Percentiles rank a stretch among this genome's conserved stretches.
Evolutionary conservation across 768 basidiomycete genomes (phyloP).

Genomic region (Auriculariales sp.): DNA sequence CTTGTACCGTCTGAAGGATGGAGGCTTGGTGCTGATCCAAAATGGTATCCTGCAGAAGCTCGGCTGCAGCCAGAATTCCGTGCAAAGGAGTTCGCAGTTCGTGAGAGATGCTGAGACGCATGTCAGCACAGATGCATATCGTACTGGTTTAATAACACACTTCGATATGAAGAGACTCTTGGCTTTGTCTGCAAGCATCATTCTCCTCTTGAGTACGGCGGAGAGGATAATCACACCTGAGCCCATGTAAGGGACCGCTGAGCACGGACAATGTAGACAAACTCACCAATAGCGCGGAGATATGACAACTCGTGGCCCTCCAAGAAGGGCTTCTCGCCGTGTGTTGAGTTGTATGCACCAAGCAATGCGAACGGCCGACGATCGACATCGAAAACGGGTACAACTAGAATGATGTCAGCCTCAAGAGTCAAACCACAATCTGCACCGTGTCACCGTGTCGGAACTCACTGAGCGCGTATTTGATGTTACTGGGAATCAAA

Average conservation of each 20-base stretch:
- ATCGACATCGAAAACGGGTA: conserved; percentile 88
- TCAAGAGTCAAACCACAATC: neutral
- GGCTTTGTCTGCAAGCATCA: conserved; percentile 90
- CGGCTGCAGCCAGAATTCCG: conserved; percentile 81
- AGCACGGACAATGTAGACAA: neutral
- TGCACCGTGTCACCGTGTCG: no score
- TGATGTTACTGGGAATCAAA: conserved; percentile 66
- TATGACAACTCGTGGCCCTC: conserved; percentile 88
- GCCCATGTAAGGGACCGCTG: neutral
- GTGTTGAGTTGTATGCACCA: conserved; percentile 79
- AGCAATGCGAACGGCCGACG: conserved; percentile 83
- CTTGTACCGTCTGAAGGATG: conserved; percentile 85
- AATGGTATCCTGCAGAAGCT: conserved; percentile 74
- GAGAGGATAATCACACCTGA: conserved; percentile 82
- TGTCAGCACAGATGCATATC: neutral
- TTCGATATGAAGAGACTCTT: conserved; percentile 89
- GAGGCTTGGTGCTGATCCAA: conserved; percentile 70
- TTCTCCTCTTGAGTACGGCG: conserved; percentile 79
- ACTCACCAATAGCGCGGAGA: conserved; percentile 69
- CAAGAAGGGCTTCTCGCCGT: conserved; percentile 66
- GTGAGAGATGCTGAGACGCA: conserved; percentile 57
- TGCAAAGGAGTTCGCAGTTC: conserved; percentile 61
- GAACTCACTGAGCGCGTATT: conserved; percentile 73
- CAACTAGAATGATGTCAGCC: conserved; percentile 31
- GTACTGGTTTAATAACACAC: conserved; percentile 29